A percentile compares a stretch with the other conserved stretches of the same genome.
phyloP scores from a whole-genome alignment of 345 rosid species.

The Eucalyptus victrix region DNA sequence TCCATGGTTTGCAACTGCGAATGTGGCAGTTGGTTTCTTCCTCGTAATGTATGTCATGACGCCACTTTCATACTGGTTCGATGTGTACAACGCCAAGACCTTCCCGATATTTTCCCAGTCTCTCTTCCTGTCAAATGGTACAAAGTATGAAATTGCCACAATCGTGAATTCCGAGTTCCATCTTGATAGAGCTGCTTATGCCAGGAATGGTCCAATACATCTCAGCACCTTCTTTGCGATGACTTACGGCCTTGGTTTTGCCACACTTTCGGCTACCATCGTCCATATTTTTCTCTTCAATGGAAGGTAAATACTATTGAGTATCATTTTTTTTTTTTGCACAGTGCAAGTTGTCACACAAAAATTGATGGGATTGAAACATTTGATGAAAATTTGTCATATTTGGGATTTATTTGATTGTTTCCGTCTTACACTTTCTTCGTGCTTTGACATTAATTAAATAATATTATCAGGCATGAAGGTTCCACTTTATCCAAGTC shows the following conservation, averaged over 20 bases:
- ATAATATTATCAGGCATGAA: not conserved
- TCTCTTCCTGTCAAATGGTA: constrained; percentile 42
- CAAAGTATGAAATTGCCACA: constrained; percentile 32
- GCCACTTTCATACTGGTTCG: constrained; percentile 54
- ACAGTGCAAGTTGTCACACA: not conserved
- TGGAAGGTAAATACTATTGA: constrained; percentile 27
- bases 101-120: constrained; percentile 47
- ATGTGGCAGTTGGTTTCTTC: constrained; percentile 45
- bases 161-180: constrained; percentile 46
- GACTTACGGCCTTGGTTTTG: constrained; percentile 77
- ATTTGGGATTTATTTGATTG: not conserved
- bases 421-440: not conserved
- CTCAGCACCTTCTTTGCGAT: constrained; percentile 70
- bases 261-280: constrained; percentile 53
- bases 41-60: constrained; percentile 48
- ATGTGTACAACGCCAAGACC: constrained; percentile 56
- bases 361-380: not conserved
- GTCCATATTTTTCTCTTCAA: constrained; percentile 59
- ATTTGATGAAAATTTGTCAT: not conserved
- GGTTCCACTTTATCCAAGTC: not conserved
- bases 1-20: constrained; percentile 72
- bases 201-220: constrained; percentile 32
- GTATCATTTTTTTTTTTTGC: not conserved
- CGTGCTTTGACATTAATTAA: not conserved
- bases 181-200: constrained; percentile 38